These are phyloP conservation scores for Ilyonectria destructans DNA, from an alignment of 2,329 filamentous ascomycete genomes.

Conservation along the genomic window DNA sequence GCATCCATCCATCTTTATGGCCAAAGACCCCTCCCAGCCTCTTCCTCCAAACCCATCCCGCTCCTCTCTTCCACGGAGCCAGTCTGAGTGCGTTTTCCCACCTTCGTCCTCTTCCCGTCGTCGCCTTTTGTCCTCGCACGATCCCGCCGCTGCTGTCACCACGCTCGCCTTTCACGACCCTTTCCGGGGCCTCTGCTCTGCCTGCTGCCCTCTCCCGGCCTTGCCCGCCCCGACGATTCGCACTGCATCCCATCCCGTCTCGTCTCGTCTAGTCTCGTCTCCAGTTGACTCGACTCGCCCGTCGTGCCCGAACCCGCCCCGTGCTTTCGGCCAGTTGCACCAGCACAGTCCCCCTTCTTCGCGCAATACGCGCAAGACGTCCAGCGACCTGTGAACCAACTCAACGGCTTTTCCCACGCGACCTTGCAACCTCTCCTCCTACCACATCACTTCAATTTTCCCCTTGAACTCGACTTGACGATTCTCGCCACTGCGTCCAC, in stretches of 20 bases:
- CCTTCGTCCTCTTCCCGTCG: slow-evolving; percentile 20
- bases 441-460: slow-evolving; percentile 12
- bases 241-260: slow-evolving; percentile 21
- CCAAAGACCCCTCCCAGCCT: slow-evolving; percentile 32
- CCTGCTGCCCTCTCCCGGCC: slow-evolving; percentile 18
- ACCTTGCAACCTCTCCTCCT: slow-evolving; percentile 7
- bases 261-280: slow-evolving; percentile 12
- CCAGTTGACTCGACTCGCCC: slow-evolving; percentile 28
- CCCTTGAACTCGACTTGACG: slow-evolving; percentile 22
- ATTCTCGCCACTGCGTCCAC: slow-evolving; percentile 31
- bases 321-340: slow-evolving; percentile 12
- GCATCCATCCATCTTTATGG: slow-evolving; percentile 29
- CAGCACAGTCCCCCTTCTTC: slow-evolving; percentile 15
- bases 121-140: slow-evolving; percentile 3
- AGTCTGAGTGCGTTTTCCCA: slow-evolving; percentile 28
- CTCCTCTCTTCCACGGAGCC: slow-evolving; percentile 30
- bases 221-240: slow-evolving; percentile 13
- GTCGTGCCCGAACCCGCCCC: slow-evolving; percentile 5
- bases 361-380: slow-evolving; percentile 4
- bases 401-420: slow-evolving; percentile 22
- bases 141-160: slow-evolving; percentile 23
- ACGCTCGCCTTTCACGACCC: slow-evolving; percentile 27
- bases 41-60: slow-evolving; percentile 18
- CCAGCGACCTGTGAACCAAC: slow-evolving; percentile 14
- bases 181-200: slow-evolving; percentile 27